These are phyloP conservation scores for Fomitopsis schrenkii DNA, from an alignment of 1,284 basidiomycete genomes.

Conservation along the genomic window DNA sequence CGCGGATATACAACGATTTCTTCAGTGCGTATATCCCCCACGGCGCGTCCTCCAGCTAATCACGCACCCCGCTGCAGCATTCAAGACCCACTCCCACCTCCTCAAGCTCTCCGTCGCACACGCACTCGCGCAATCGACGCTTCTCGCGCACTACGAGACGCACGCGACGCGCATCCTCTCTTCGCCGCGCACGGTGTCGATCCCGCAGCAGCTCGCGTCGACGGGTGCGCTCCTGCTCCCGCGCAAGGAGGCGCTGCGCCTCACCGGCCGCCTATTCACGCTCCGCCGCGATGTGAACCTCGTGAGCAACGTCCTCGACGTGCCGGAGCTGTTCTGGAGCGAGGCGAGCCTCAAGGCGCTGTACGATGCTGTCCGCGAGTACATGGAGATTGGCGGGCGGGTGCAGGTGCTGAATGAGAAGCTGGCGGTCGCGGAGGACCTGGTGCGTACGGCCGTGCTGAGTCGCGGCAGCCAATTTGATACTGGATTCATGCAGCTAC, in stretches of 20 bases:
- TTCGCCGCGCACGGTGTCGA: conserved; percentile 71
- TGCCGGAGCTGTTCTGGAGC: conserved; percentile 94
- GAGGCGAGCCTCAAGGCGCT: conserved; percentile 87
- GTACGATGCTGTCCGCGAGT: conserved; percentile 92
- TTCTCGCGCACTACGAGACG: conserved; percentile 87
- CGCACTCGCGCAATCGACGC: conserved; percentile 91
- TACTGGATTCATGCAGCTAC: conserved; percentile 50
- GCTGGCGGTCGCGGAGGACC: conserved; percentile 82
- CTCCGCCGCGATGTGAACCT: conserved; percentile 89
- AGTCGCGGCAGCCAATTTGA: not conserved
- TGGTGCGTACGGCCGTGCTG: conserved; percentile 48
- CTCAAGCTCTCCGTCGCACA: conserved; percentile 91
- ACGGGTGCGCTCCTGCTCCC: conserved; percentile 78
- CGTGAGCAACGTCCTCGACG: conserved; percentile 91
- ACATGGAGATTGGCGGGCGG: conserved; percentile 87
- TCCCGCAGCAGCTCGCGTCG: conserved; percentile 81
- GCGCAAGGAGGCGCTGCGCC: conserved; percentile 79
- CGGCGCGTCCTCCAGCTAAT: not conserved
- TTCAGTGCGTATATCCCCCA: conserved; percentile 57
- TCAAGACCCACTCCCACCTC: conserved; percentile 85
- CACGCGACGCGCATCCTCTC: conserved; percentile 78
- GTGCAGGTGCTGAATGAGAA: conserved; percentile 90
- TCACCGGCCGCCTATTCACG: conserved; percentile 86
- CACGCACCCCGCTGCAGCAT: conserved; percentile 45
- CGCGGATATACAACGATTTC: conserved; percentile 89